Evolutionary conservation across 1,284 basidiomycete genomes (phyloP), one percentile per base, ranked within the genome.

Genomic region (Puccinia coronata): DNA sequence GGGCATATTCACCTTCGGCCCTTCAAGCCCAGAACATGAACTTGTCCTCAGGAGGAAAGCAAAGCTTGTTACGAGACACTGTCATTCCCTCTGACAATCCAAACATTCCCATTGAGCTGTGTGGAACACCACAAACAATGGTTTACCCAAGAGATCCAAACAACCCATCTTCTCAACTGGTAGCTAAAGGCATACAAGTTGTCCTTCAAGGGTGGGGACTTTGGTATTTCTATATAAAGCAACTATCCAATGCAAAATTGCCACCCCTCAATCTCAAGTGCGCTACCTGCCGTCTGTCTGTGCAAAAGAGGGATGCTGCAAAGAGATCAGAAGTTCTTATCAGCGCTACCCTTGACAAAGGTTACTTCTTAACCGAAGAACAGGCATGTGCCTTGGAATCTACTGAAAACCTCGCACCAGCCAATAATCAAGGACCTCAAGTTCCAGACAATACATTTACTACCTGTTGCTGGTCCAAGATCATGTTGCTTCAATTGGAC

Each of bases 1-100:
- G n/a, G n/a, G n/a, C n/a, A n/a, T n/a, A n/a, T n/a, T n/a, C 14
- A 39, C 67, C 28, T 70, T 41, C 41, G 67, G 31, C 25, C 39
- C 67, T 70, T 43, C 28, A 39, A 20, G 67, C 28, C 41, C 39
- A 41, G 43, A 70, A 70, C 41, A 70, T 70, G 67, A 70, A 70
- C n/a, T 39, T 70, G 16, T n/a, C 20, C 18, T 20, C 67, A 23
- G 67, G 67, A 39, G 67, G 67, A 18, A 70, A 47, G 47, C 39
- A 70, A 43, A 18, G 36, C 4, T 23, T n/a, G 34, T 23, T 47
- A 47, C 36, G n/a, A 20, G n/a, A 70, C 43, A 70, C 67, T 3
- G 43, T 49, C 67, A 70, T 70, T 28, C 31, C 67, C 18, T 9
- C 8, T 20, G 41, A 70, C 28, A 18, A 70, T 28, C 67, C 67